Evolutionary conservation across 164 flowering plant species (phyloP).

Genomic region (Kalanchoe fedtschenkoi): DNA sequence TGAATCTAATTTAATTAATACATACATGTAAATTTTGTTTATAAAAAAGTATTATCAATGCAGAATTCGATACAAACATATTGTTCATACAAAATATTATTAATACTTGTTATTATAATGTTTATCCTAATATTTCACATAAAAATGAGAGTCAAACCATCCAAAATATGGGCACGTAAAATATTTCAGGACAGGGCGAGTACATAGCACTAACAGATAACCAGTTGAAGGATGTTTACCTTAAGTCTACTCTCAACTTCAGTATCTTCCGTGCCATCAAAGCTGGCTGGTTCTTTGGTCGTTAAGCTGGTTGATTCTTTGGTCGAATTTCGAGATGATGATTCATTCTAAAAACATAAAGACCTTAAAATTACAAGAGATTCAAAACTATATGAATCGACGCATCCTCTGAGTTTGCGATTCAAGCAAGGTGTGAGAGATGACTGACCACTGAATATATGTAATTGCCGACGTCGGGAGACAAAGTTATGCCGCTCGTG

Average conservation of each 20-base stretch:
- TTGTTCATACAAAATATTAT: too few relatives aligned
- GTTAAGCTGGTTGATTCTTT: too few relatives aligned
- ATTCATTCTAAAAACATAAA: slow-evolving; percentile 49
- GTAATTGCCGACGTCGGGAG: slow-evolving; percentile 95
- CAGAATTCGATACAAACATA: too few relatives aligned
- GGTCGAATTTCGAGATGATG: slow-evolving; percentile 47
- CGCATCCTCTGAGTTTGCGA: slow-evolving; percentile 1
- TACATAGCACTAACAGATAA: background rate
- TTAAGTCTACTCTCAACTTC: slow-evolving; percentile 85
- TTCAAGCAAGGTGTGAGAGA: background rate
- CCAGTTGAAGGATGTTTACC: slow-evolving; percentile 23
- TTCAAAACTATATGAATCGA: background rate
- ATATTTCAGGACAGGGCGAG: too few relatives aligned
- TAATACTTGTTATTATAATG: too few relatives aligned
- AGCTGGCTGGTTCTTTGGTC: slow-evolving; percentile 51
- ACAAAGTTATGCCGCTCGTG: slow-evolving; percentile 37
- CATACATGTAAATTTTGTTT: too few relatives aligned
- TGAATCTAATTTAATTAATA: too few relatives aligned
- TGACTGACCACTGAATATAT: slow-evolving; percentile 70
- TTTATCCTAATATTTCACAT: too few relatives aligned
- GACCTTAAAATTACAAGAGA: background rate
- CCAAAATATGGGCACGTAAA: too few relatives aligned
- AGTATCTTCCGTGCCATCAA: slow-evolving; percentile 77
- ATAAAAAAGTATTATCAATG: too few relatives aligned
- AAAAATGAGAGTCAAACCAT: too few relatives aligned